Conservation (phyloP, 495 filamentous ascomycete species). For the Podospora pseudoanserina region DNA sequence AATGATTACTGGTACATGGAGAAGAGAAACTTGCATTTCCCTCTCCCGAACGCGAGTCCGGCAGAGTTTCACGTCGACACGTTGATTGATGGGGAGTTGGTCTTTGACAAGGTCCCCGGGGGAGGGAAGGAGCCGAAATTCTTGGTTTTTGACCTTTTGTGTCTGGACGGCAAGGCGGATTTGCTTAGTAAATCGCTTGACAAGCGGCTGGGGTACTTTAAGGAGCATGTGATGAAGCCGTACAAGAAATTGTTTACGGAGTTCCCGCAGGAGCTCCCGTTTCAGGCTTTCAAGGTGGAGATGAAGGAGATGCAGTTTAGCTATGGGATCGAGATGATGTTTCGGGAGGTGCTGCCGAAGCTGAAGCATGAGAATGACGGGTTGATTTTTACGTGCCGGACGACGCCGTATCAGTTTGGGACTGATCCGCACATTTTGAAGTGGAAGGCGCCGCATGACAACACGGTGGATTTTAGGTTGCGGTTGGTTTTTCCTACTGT, state of each 20-base stretch:
- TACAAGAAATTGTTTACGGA: constrained; percentile 67
- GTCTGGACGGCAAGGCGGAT: constrained; percentile 69
- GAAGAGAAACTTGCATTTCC: constrained; percentile 76
- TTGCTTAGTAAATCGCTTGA: constrained; percentile 73
- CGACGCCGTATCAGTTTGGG: constrained; percentile 77
- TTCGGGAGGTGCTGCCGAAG: constrained; percentile 73
- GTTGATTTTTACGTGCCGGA: constrained; percentile 91
- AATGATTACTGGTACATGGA: constrained; percentile 83
- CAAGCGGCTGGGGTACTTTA: constrained; percentile 84
- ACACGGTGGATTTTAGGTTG: constrained; percentile 87
- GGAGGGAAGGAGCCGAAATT: constrained; percentile 68
- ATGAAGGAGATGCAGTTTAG: constrained; percentile 83
- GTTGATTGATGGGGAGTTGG: constrained; percentile 88
- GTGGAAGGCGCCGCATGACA: constrained; percentile 92
- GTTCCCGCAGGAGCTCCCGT: constrained; percentile 64
- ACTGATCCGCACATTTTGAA: constrained; percentile 93
- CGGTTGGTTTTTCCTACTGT: constrained; percentile 69
- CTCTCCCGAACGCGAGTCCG: constrained; percentile 54
- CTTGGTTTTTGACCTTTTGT: constrained; percentile 88
- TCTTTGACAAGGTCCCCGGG: constrained; percentile 65
- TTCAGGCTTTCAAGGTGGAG: constrained; percentile 74
- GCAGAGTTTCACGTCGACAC: constrained; percentile 72
- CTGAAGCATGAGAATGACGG: constrained; percentile 93
- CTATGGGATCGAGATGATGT: constrained; percentile 89
- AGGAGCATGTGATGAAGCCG: constrained; percentile 71